phyloP scores from a whole-genome alignment of 2,329 filamentous ascomycete genomes.

The Claviceps spartinae region DNA sequence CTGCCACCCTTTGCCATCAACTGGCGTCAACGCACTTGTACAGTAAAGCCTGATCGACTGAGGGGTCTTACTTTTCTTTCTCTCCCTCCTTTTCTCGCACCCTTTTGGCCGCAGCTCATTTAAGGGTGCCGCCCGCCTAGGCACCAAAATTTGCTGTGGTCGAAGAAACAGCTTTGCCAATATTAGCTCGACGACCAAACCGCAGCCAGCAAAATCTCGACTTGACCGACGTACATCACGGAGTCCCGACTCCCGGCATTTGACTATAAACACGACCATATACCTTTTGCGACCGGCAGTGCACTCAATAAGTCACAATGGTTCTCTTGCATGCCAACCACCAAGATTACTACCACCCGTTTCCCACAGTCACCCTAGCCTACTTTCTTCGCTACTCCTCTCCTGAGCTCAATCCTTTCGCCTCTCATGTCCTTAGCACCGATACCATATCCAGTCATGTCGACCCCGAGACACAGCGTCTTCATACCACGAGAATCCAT shows the following conservation, averaged over 20 bases:
- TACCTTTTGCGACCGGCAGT: neutral
- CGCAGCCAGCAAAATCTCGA: conserved; percentile 3
- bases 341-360: conserved; percentile 67
- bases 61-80: neutral
- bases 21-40: conserved; percentile 1
- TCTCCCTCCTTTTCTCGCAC: neutral
- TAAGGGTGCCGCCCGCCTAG: neutral
- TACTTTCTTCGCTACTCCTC: conserved; percentile 80
- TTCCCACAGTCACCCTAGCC: conserved; percentile 73
- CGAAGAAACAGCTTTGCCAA: conserved; percentile 12
- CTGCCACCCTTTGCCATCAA: neutral
- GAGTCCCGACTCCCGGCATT: conserved; percentile 6
- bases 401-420: conserved; percentile 60
- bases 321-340: conserved; percentile 51
- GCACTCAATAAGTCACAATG: conserved; percentile 28
- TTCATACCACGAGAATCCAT: conserved; percentile 68
- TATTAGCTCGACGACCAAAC: conserved; percentile 10
- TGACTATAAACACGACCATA: neutral
- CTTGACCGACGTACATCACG: neutral
- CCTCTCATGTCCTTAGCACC: conserved; percentile 67
- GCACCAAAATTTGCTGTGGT: conserved; percentile 7
- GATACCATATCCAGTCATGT: conserved; percentile 66
- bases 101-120: neutral
- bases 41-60: conserved; percentile 4
- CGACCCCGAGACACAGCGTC: conserved; percentile 58